phyloP scores from a whole-genome alignment of 768 basidiomycete species.

The Rhodocollybia butyracea region DNA sequence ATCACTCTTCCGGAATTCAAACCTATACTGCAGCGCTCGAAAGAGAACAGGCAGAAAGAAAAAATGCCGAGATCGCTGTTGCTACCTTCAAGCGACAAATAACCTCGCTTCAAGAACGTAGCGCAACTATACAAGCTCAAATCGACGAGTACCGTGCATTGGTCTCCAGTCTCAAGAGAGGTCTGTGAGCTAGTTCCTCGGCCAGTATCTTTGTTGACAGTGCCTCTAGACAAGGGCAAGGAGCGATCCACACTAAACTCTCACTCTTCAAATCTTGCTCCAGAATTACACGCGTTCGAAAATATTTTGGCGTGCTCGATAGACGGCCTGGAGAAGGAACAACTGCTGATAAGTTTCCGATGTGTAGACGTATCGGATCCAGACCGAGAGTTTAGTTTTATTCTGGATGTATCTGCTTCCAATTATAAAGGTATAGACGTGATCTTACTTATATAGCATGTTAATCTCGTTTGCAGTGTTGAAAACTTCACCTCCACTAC shows the following conservation, averaged over 20 bases:
- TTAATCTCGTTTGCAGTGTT: conserved; percentile 49
- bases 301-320: conserved; percentile 57
- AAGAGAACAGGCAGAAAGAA: conserved; percentile 68
- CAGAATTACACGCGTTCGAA: conserved; percentile 59
- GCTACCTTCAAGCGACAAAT: conserved; percentile 66
- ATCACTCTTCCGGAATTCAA: background rate
- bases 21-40: conserved; percentile 48
- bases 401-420: conserved; percentile 65
- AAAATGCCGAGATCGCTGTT: conserved; percentile 62
- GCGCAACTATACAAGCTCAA: conserved; percentile 57
- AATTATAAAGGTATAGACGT: conserved; percentile 57
- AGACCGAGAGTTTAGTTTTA: conserved; percentile 65
- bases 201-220: background rate
- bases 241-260: conserved; percentile 56
- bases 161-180: conserved; percentile 61
- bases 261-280: conserved; percentile 47
- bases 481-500: conserved; percentile 72
- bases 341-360: conserved; percentile 71
- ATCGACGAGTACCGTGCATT: conserved; percentile 69
- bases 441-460: background rate
- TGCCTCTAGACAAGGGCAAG: conserved; percentile 55
- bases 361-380: conserved; percentile 56
- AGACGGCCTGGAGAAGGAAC: conserved; percentile 76
- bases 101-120: conserved; percentile 56
- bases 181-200: conserved; percentile 27